Evolutionary conservation across 2,329 filamentous ascomycete genomes (phyloP), one percentile per base, ranked within the genome.

Genomic region (Cephalotrichum gorgonifer): DNA sequence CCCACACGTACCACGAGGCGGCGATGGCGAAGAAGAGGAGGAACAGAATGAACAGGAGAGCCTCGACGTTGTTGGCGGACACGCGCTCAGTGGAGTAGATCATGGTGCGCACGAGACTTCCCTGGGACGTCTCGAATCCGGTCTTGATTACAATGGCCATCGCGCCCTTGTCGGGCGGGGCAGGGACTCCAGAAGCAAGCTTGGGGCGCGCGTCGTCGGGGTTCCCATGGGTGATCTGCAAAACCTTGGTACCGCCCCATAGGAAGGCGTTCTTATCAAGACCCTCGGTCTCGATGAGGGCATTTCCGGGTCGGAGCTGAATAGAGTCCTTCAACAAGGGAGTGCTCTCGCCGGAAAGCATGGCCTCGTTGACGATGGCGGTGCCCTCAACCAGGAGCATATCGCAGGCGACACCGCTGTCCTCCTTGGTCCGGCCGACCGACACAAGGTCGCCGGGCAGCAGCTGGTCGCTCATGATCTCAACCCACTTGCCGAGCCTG

Each of bases 31-130:
- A 98, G 58, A 97, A 79, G 49, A 95, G 79, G 26, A 98, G 78
- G 76, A 98, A 98, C 52, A 98, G 76, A 56, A 98, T 98, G 72
- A 98, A 98, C 53, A 95, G 76, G n/a, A 98, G 72, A 2, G 93
- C 93, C 68, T 98, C 93, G 42, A 84, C 83, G 61, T 98, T 97
- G 71, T 96, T 96, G 58, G 93, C 93, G n/a, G 91, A 97, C 23
- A 98, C 91, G 56, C 91, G 88, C 67, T 98, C 93, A 2, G 93
- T 98, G 1, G 94, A 96, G 72, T 95, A 98, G 61, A 98, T 98
- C 93, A 98, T 98, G 57, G 93, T 98, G 54, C 93, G 86, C 52
- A 98, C 93, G 52, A 98, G 79, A 66, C 89, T 96, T 54, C 93
- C 93, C 69, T 98, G 94, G 50, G 91, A 97, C 11, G 93, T 98